phyloP scores from a whole-genome alignment of 1,284 basidiomycete species.

The Pseudozyma hubeiensis region DNA sequence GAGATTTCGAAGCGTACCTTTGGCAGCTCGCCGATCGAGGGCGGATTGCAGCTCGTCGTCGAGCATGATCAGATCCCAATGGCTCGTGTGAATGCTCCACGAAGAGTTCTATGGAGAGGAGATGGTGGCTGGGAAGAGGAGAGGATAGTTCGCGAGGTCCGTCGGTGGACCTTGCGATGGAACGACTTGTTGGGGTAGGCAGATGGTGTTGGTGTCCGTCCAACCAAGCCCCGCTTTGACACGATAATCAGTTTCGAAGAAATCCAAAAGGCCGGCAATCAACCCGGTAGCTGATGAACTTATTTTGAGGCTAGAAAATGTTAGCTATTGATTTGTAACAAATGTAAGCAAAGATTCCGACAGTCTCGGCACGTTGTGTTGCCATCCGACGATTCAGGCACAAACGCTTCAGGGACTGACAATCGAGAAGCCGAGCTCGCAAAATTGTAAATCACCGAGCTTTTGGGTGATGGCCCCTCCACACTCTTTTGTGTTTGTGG shows the following conservation, averaged over 20 bases:
- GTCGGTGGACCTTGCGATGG: not conserved
- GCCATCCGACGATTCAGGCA: too few relatives aligned
- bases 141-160: too few relatives aligned
- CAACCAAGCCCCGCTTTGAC: not conserved
- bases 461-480: conserved; percentile 1
- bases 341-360: too few relatives aligned
- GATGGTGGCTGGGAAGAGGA: not conserved
- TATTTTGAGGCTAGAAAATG: too few relatives aligned
- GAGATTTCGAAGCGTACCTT: conserved; percentile 59
- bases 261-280: not conserved
- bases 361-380: too few relatives aligned
- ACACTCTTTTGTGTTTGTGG: not conserved
- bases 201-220: too few relatives aligned
- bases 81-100: not conserved
- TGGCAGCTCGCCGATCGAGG: conserved; percentile 49
- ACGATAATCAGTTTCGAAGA: not conserved
- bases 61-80: conserved; percentile 33
- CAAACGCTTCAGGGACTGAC: too few relatives aligned
- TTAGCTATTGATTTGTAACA: too few relatives aligned
- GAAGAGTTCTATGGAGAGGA: not conserved
- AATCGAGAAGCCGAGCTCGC: too few relatives aligned
- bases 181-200: not conserved
- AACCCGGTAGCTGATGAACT: too few relatives aligned
- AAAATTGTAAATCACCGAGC: not conserved
- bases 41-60: conserved; percentile 54